Conservation (phyloP, 2,329 filamentous ascomycete species). For the Bipolaris gigantea region DNA sequence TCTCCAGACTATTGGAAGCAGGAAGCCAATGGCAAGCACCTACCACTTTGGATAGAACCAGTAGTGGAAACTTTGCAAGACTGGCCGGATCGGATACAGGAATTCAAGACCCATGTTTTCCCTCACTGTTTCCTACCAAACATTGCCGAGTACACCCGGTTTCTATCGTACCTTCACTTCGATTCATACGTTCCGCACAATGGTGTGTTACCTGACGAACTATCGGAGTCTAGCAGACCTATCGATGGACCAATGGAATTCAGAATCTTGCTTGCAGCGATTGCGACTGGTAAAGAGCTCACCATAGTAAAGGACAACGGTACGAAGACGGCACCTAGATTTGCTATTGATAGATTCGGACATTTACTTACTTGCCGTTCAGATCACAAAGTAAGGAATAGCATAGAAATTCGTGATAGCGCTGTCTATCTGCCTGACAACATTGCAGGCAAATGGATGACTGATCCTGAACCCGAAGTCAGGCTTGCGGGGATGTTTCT, state of each 20-base stretch:
- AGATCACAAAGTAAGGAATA: slow-evolving; percentile 31
- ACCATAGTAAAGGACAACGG: slow-evolving; percentile 48
- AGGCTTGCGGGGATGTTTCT: slow-evolving; percentile 81
- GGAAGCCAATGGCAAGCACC: neutral
- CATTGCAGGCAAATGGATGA: slow-evolving; percentile 45
- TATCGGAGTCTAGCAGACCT: slow-evolving; percentile 5
- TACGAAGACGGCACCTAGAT: slow-evolving; percentile 14
- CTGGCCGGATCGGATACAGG: slow-evolving; percentile 43
- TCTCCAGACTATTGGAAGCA: slow-evolving; percentile 14
- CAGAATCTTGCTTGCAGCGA: slow-evolving; percentile 43
- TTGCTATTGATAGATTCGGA: neutral
- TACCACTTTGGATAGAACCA: slow-evolving; percentile 46
- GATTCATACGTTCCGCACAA: slow-evolving; percentile 27
- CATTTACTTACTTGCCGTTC: neutral
- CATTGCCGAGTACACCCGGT: slow-evolving; percentile 44
- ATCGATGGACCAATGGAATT: slow-evolving; percentile 33
- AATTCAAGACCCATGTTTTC: slow-evolving; percentile 52
- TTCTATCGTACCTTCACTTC: slow-evolving; percentile 47
- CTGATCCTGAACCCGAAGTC: slow-evolving; percentile 51
- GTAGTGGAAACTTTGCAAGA: slow-evolving; percentile 36
- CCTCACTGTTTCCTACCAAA: slow-evolving; percentile 51
- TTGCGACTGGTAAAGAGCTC: slow-evolving; percentile 52
- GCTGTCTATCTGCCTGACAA: slow-evolving; percentile 58
- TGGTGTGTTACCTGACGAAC: slow-evolving; percentile 18
- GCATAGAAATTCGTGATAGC: slow-evolving; percentile 31